Evolutionary conservation across 2,329 filamentous ascomycete genomes (phyloP).

Genomic region (Diplodia corticola): DNA sequence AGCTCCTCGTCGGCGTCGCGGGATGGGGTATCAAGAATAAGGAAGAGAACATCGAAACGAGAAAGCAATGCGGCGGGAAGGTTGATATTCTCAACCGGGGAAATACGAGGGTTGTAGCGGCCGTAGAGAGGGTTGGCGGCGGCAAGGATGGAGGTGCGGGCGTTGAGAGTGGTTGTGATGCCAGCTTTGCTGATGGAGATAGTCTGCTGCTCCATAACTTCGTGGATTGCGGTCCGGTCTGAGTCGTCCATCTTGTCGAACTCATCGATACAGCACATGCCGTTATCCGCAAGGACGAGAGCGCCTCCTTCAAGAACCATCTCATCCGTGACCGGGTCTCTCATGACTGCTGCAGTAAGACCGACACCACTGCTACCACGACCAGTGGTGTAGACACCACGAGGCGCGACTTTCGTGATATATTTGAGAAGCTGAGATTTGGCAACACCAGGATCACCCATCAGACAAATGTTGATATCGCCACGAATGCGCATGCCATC

Average conservation of each 20-base stretch:
- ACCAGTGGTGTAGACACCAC: constrained; percentile 81
- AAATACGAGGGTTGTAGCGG: constrained; percentile 95
- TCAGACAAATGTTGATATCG: constrained; percentile 97
- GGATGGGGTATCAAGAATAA: constrained; percentile 91
- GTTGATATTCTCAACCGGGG: constrained; percentile 98
- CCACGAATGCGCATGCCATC: constrained; percentile 99
- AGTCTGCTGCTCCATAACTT: constrained; percentile 87
- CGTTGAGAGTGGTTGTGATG: constrained; percentile 95
- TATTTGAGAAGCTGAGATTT: constrained; percentile 99
- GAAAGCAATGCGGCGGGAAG: constrained; percentile 94
- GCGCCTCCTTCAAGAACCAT: constrained; percentile 82
- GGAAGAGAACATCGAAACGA: constrained; percentile 94
- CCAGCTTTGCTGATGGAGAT: constrained; percentile 88
- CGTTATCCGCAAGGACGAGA: constrained; percentile 77
- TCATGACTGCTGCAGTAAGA: constrained; percentile 81
- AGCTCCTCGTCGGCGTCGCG: constrained; percentile 90
- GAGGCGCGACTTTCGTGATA: constrained; percentile 95
- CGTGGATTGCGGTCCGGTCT: constrained; percentile 79
- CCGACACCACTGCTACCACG: constrained; percentile 80
- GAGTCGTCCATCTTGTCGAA: constrained; percentile 90
- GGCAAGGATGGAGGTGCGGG: constrained; percentile 90
- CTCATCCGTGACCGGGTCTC: constrained; percentile 79
- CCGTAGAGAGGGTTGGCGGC: constrained; percentile 97
- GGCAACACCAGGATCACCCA: constrained; percentile 99
- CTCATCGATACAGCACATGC: constrained; percentile 83